Evolutionary conservation across 1,284 basidiomycete genomes (phyloP), one percentile per base, ranked within the genome.

Genomic region (Pyrrhoderma noxium): DNA sequence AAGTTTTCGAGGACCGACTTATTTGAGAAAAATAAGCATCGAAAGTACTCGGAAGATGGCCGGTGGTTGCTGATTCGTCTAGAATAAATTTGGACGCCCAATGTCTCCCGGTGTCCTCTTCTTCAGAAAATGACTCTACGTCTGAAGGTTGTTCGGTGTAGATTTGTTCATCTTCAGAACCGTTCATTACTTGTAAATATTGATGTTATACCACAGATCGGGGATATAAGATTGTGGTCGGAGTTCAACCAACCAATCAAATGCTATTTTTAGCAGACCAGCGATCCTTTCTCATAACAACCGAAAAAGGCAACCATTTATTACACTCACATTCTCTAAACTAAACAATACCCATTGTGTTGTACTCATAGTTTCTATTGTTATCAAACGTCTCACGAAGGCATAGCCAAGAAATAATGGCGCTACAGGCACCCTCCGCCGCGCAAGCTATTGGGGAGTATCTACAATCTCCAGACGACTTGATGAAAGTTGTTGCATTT

Each of bases 391-490:
- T 31, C 5, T 11, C 27, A 31, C 27, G 11, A 31, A 31, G 5
- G n/a, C n/a, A n/a, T n/a, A n/a, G 7, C 8, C n/a, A 22, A 7
- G 5, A 5, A 5, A n/a, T 21, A 35, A 56, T 57, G 56, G 47
- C 56, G 38, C 22, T 52, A n/a, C 53, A 55, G 27, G 43, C 49
- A 25, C 47, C 49, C n/a, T 85, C 85, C 51, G 86, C 87, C 31
- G 83, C 87, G 0, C 87, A 90, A 64, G 83, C 85, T 25, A 77
- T 89, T 43, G 87, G 87, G 54, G 89, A 93, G 70, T 85, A 90
- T 62, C 76, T 94, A 2, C 89, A 93, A 59, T 88, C 90, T 23
- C 93, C 94, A 1, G 93, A 98, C 65, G 95, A 98, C 69, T 82
- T 98, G 45, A 74, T 84, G 62, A 98, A 98, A 70, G 81, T 98